Conservation (phyloP, 2,329 filamentous ascomycete species). For the Sphaceloma murrayae region DNA sequence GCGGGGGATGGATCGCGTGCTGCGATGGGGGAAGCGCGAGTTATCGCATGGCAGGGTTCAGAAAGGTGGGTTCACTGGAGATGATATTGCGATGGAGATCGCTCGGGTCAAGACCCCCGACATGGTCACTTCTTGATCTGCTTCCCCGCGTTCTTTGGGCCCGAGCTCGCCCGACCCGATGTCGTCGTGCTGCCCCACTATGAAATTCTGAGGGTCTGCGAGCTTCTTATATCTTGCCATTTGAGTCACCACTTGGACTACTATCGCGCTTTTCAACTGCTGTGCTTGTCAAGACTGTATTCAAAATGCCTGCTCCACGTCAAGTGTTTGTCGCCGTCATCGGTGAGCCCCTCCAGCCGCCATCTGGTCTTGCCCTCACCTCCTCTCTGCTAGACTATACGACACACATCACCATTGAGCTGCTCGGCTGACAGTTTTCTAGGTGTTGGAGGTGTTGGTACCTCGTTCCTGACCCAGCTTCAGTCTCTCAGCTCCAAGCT, state of each 20-base stretch:
- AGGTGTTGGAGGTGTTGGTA: conserved; percentile 91
- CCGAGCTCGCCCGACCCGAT: conserved; percentile 4
- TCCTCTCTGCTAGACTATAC: no score
- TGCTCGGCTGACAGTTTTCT: conserved; percentile 19
- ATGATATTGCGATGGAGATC: conserved; percentile 11
- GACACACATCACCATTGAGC: neutral
- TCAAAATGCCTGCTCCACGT: conserved; percentile 31
- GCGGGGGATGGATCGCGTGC: neutral
- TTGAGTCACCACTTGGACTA: no score
- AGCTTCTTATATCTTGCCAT: conserved; percentile 4
- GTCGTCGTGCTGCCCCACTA: conserved; percentile 4
- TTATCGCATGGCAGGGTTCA: neutral
- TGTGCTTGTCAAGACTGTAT: neutral
- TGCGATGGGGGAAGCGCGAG: neutral
- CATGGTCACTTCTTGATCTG: neutral
- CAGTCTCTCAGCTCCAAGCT: conserved; percentile 55
- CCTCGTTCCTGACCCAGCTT: conserved; percentile 79
- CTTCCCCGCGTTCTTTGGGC: conserved; percentile 1
- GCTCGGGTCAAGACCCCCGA: neutral
- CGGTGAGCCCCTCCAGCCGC: conserved; percentile 25
- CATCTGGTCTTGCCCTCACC: conserved; percentile 15
- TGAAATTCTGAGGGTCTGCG: conserved; percentile 2
- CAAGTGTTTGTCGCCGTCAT: conserved; percentile 42
- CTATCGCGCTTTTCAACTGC: no score
- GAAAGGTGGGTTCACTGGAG: no score